Percentiles rank a stretch among this genome's conserved stretches.
phyloP scores from a whole-genome alignment of 1,284 basidiomycete species.

The Exobasidium cylindrosporum region DNA sequence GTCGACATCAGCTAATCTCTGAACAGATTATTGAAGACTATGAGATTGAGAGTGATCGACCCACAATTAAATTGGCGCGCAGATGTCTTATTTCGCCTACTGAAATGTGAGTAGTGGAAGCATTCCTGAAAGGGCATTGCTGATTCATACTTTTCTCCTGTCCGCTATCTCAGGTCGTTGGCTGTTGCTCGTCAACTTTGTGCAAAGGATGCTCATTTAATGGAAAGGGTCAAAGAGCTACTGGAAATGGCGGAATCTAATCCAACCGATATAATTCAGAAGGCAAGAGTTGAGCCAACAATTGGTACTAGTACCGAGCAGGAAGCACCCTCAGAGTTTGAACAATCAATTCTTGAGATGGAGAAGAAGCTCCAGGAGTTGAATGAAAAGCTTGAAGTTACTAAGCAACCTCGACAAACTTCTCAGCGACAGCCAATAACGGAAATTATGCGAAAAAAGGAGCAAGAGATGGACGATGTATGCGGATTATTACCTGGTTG shows the following conservation, averaged over 20 bases:
- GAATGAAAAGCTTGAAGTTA: neutral
- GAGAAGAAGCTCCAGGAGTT: neutral
- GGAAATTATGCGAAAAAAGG: neutral
- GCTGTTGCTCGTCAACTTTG: conserved; percentile 3
- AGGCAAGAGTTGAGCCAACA: neutral
- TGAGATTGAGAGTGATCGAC: neutral
- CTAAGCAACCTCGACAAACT: neutral
- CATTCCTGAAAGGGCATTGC: neutral
- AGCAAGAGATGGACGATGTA: too few relatives aligned
- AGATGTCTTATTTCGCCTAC: neutral
- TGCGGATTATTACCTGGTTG: neutral
- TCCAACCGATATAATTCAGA: neutral
- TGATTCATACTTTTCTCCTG: neutral
- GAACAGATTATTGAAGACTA: neutral
- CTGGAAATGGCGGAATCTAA: neutral
- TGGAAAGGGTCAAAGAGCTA: neutral
- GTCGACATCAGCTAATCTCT: neutral
- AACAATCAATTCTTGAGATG: neutral
- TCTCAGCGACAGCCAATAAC: neutral
- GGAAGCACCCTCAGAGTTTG: neutral
- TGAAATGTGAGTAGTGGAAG: neutral
- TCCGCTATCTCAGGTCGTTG: neutral
- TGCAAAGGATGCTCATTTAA: neutral
- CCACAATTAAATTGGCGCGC: neutral
- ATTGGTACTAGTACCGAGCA: neutral